phyloP scores from a whole-genome alignment of 2,329 filamentous ascomycete species.

The Paecilomyces sp. region DNA sequence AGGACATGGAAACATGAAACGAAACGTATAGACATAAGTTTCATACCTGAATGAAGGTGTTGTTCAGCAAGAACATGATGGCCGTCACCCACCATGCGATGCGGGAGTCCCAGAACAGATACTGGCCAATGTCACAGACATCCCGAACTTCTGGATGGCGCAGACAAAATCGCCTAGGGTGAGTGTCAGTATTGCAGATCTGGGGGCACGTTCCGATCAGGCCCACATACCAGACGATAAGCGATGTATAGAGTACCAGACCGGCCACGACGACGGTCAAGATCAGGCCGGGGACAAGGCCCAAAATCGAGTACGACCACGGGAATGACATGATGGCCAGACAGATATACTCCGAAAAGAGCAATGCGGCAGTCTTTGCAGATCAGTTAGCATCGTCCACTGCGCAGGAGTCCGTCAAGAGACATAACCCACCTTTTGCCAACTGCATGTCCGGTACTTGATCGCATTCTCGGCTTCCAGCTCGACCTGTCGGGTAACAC shows the following conservation, averaged over 20 bases:
- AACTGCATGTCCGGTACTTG: slow-evolving; percentile 87
- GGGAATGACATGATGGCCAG: slow-evolving; percentile 92
- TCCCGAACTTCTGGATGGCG: slow-evolving; percentile 86
- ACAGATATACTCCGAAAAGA: slow-evolving; percentile 95
- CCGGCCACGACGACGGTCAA: slow-evolving; percentile 70
- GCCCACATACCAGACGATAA: slow-evolving; percentile 51
- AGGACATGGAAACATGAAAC: neutral
- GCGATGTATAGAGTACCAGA: slow-evolving; percentile 75
- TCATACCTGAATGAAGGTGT: slow-evolving; percentile 73
- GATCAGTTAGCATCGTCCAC: neutral
- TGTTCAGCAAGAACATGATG: slow-evolving; percentile 88
- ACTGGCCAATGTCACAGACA: slow-evolving; percentile 92
- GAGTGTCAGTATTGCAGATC: slow-evolving; percentile 17
- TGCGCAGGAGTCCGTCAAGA: neutral
- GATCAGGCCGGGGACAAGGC: slow-evolving; percentile 79
- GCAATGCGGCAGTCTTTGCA: slow-evolving; percentile 67
- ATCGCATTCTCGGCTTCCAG: slow-evolving; percentile 72
- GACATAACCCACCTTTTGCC: slow-evolving; percentile 62
- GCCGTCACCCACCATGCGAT: slow-evolving; percentile 65
- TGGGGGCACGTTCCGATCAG: slow-evolving; percentile 2
- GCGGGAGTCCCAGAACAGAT: slow-evolving; percentile 79
- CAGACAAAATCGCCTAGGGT: slow-evolving; percentile 75
- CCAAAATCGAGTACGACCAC: slow-evolving; percentile 82
- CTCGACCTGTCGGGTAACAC: slow-evolving; percentile 62
- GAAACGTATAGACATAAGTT: neutral